Percentiles rank a stretch among this genome's conserved stretches.
These are phyloP conservation scores for Pueraria montana DNA, from an alignment of 306 rosid species.

Conservation along the genomic window DNA sequence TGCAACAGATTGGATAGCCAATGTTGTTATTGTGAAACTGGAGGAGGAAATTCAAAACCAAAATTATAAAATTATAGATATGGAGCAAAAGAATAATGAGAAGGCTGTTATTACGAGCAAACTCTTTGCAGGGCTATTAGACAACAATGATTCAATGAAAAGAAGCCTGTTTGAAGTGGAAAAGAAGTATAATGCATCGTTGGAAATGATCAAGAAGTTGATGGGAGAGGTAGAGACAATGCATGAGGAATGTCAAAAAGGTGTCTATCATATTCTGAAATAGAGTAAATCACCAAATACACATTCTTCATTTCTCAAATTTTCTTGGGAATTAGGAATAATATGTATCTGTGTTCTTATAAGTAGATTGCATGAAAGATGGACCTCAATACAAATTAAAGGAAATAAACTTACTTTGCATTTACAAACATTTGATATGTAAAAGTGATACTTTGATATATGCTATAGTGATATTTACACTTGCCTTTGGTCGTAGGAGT, in stretches of 20 bases:
- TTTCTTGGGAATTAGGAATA: no score
- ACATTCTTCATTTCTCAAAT: no score
- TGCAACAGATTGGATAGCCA: no score
- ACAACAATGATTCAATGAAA: neutral
- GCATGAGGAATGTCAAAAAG: neutral
- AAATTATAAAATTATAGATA: slow-evolving; percentile 13
- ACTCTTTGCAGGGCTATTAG: slow-evolving; percentile 5
- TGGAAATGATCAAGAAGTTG: neutral
- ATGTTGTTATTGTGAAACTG: neutral
- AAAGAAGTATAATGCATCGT: no score
- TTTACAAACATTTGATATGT: no score
- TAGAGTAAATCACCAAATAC: no score
- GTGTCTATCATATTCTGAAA: neutral
- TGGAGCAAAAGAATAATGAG: slow-evolving; percentile 12
- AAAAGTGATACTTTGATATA: no score
- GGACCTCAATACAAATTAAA: neutral
- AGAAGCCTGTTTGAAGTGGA: slow-evolving; percentile 1
- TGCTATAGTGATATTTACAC: no score
- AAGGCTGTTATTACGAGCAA: neutral
- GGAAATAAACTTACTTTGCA: neutral
- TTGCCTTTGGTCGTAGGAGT: no score
- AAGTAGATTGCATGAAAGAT: no score
- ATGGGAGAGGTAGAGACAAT: neutral
- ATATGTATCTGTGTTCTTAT: no score
- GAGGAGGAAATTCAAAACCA: slow-evolving; percentile 35